Conservation (phyloP, 2,329 filamentous ascomycete species). For the Alternaria alternata region DNA sequence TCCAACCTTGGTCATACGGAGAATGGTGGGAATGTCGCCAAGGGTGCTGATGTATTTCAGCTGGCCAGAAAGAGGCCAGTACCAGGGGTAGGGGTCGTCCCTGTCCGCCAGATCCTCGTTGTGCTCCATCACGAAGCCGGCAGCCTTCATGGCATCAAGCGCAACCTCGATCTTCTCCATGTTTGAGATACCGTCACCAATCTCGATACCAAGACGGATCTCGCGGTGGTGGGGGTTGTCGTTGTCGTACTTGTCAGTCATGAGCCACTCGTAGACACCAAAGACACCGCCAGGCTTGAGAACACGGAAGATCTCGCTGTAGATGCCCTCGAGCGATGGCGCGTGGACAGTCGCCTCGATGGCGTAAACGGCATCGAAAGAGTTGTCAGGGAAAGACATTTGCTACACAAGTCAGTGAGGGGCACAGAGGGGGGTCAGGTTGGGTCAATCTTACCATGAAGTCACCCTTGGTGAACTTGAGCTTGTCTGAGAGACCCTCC, state of each 20-base stretch:
- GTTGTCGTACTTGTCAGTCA: constrained; percentile 96
- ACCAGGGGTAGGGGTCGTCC: constrained; percentile 83
- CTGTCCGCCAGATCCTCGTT: constrained; percentile 87
- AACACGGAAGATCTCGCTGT: constrained; percentile 92
- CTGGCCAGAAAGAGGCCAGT: constrained; percentile 88
- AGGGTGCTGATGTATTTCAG: constrained; percentile 82
- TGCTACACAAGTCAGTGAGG: constrained; percentile 61
- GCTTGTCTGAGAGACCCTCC: constrained; percentile 80
- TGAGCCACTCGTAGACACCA: constrained; percentile 98
- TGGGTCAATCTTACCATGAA: constrained; percentile 73
- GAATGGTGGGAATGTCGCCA: constrained; percentile 81
- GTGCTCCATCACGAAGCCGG: constrained; percentile 83
- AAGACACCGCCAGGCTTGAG: constrained; percentile 96
- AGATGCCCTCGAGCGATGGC: constrained; percentile 87
- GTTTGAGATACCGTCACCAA: constrained; percentile 95
- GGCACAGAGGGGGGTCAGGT: neutral
- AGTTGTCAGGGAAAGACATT: constrained; percentile 93
- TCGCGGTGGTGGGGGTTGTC: constrained; percentile 84
- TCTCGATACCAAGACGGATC: constrained; percentile 93
- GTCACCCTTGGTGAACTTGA: constrained; percentile 91
- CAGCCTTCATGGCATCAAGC: constrained; percentile 81
- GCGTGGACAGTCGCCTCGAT: constrained; percentile 98
- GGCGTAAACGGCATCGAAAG: constrained; percentile 93
- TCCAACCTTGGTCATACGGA: constrained; percentile 88
- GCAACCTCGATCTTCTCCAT: constrained; percentile 91